Evolutionary conservation across 2,329 filamentous ascomycete genomes (phyloP).

Genomic region (Microsporum ferrugineum): DNA sequence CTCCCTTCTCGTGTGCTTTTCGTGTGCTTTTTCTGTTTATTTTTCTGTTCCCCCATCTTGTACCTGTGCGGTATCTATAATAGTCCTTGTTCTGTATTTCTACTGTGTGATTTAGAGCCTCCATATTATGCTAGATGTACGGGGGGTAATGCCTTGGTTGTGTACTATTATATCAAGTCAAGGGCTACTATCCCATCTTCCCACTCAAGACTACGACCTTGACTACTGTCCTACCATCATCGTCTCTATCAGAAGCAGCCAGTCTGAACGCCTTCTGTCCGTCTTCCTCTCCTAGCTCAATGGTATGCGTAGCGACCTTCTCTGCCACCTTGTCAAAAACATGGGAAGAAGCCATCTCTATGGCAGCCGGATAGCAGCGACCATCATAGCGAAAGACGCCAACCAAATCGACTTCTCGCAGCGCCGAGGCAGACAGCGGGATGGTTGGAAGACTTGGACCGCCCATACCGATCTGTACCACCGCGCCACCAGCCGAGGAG

Average conservation of each 20-base stretch:
- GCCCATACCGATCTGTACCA: conserved; percentile 48
- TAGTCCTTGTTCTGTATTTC: background rate
- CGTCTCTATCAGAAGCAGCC: conserved; percentile 41
- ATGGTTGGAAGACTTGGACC: conserved; percentile 42
- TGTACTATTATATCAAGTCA: background rate
- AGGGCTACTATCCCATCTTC: background rate
- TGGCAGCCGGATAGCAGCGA: conserved; percentile 44
- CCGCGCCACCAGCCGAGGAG: conserved; percentile 38
- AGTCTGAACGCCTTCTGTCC: conserved; percentile 43
- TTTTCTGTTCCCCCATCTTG: background rate
- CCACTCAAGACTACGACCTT: conserved; percentile 40
- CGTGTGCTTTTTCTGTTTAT: background rate
- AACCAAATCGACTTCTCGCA: conserved; percentile 46
- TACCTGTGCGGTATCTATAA: background rate
- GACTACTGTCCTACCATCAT: conserved; percentile 41
- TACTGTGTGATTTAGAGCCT: background rate
- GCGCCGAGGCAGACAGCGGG: conserved; percentile 43
- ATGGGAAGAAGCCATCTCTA: conserved; percentile 42
- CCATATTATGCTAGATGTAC: background rate
- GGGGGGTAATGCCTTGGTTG: background rate
- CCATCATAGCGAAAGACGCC: conserved; percentile 47
- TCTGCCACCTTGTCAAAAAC: conserved; percentile 39
- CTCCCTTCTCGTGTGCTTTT: background rate
- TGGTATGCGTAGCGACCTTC: conserved; percentile 43
- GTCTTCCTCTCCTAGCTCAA: conserved; percentile 35